A percentile compares a stretch with the other conserved stretches of the same genome.
Evolutionary conservation across 2,329 filamentous ascomycete genomes (phyloP).

Genomic region (Fusarium neocosmosporiellum): DNA sequence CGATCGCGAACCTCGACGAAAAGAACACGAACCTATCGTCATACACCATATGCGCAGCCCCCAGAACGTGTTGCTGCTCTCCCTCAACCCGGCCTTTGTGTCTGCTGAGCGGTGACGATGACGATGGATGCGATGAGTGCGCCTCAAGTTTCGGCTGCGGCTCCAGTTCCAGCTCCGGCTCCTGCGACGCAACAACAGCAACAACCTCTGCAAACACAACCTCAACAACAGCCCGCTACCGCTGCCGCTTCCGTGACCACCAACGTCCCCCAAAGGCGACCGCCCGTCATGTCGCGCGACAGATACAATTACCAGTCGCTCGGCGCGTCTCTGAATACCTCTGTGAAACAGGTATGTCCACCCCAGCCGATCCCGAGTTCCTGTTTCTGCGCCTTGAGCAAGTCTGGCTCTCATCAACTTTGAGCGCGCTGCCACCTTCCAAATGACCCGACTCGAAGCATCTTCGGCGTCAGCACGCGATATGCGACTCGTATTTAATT

Average conservation of each 20-base stretch:
- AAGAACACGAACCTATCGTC: constrained; percentile 18
- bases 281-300: constrained; percentile 57
- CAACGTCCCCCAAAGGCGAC: constrained; percentile 41
- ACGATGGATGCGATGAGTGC: constrained; percentile 44
- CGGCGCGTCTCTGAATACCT: constrained; percentile 70
- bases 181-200: constrained; percentile 12
- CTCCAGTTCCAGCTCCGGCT: constrained; percentile 16
- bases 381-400: constrained; percentile 17
- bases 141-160: constrained; percentile 33
- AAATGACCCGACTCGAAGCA: not conserved
- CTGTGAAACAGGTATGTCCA: constrained; percentile 73
- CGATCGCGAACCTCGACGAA: constrained; percentile 30
- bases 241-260: constrained; percentile 15
- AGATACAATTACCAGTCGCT: constrained; percentile 73
- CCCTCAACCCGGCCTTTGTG: constrained; percentile 16
- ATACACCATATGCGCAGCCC: constrained; percentile 30
- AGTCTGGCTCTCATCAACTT: not conserved
- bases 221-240: constrained; percentile 20
- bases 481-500: constrained; percentile 4
- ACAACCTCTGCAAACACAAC: constrained; percentile 29
- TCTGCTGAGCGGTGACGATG: constrained; percentile 27
- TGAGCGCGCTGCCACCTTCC: constrained; percentile 6
- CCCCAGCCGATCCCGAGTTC: not conserved
- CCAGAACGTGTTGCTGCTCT: constrained; percentile 14
- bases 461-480: not conserved